A percentile compares a stretch with the other conserved stretches of the same genome.
Conservation (phyloP, 352 stramenopile genomes). For the Phytophthora foliorum region DNA sequence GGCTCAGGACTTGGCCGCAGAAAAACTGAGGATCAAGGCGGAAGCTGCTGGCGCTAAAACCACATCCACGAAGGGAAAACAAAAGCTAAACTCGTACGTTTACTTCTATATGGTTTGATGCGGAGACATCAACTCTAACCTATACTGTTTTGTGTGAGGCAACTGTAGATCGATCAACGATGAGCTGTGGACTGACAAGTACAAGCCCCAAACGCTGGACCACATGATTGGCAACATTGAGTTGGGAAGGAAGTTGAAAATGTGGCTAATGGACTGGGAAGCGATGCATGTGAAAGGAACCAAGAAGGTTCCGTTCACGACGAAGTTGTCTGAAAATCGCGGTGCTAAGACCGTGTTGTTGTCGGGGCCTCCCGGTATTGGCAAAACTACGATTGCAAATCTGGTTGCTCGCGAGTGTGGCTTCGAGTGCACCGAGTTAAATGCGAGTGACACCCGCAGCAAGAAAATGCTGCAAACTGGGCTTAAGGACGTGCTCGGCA, state of each 20-base stretch:
- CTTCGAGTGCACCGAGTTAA: constrained; percentile 96
- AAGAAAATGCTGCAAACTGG: constrained; percentile 96
- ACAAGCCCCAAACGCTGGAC: constrained; percentile 92
- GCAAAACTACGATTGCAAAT: constrained; percentile 97
- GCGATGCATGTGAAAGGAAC: constrained; percentile 85
- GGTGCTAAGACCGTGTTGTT: constrained; percentile 96
- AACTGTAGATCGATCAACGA: constrained; percentile 53
- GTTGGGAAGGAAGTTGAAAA: constrained; percentile 86
- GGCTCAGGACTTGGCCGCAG: constrained; percentile 55
- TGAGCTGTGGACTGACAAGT: constrained; percentile 97
- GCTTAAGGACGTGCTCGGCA: constrained; percentile 94
- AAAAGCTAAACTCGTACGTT: constrained; percentile 55
- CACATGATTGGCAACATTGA: constrained; percentile 97
- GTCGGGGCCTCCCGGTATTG: constrained; percentile 96
- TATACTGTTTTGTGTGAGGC: constrained; percentile 8
- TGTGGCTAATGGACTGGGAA: constrained; percentile 89
- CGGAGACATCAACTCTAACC: background rate
- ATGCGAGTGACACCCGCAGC: constrained; percentile 98
- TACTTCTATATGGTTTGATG: background rate
- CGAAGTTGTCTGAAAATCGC: constrained; percentile 88
- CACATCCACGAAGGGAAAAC: constrained; percentile 64
- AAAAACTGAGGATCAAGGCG: constrained; percentile 66
- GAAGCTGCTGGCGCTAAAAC: constrained; percentile 50
- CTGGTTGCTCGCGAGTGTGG: constrained; percentile 92
- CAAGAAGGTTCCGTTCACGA: constrained; percentile 84